These are phyloP conservation scores for Chaetomium fimeti DNA, from an alignment of 495 filamentous ascomycete genomes.

Conservation along the genomic window DNA sequence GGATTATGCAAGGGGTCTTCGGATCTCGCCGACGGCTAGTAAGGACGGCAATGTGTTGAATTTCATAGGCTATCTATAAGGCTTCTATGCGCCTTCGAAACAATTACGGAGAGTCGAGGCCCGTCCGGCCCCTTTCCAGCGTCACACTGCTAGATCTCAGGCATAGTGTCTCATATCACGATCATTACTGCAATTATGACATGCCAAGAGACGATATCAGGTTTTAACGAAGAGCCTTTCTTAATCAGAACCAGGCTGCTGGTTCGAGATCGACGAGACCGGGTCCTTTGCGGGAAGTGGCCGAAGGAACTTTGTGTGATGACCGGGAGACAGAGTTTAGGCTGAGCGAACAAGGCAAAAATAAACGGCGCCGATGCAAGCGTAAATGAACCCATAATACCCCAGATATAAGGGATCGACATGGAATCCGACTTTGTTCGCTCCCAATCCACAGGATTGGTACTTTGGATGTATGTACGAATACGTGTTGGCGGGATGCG, in stretches of 20 bases:
- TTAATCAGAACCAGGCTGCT: background rate
- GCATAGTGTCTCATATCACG: background rate
- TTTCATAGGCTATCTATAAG: background rate
- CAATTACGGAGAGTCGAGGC: conserved; percentile 7
- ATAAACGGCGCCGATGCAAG: background rate
- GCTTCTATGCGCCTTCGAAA: background rate
- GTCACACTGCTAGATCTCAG: background rate
- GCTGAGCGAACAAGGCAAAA: background rate
- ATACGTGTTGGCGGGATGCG: too few relatives aligned
- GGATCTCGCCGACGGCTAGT: conserved; percentile 2
- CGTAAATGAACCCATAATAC: conserved; percentile 1
- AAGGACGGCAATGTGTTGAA: background rate
- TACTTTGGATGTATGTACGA: too few relatives aligned
- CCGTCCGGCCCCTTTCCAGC: background rate
- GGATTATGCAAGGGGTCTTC: background rate
- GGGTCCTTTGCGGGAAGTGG: background rate
- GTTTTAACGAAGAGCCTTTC: background rate
- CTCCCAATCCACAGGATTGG: background rate
- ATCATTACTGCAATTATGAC: background rate
- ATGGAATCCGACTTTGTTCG: background rate
- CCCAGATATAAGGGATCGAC: background rate
- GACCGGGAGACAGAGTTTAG: background rate
- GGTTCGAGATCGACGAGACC: background rate
- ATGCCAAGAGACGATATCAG: background rate
- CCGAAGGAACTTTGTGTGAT: background rate